Base-by-base conservation (phyloP, 2,329 filamentous ascomycete species). In the Arachnopeziza araneosa region DNA sequence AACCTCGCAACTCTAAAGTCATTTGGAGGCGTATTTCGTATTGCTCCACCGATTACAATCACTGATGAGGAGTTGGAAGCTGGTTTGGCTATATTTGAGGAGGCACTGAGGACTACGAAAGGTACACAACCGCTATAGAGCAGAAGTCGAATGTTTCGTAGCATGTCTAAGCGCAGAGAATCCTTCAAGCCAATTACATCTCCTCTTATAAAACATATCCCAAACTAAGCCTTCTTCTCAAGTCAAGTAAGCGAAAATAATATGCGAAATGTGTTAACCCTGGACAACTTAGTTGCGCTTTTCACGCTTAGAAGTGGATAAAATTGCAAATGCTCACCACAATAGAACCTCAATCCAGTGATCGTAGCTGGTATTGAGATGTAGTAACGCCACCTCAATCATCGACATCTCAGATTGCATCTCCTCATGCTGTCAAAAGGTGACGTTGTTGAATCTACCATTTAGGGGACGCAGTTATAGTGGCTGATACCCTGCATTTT, bases 1-100 rank as follows among this genome's bases (percentile, higher is more conserved):
- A 85, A 86, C 67, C 61, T 87, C 30, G 78, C 79, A 23, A 83
- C 76, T 51, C 77, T 81, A 66, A 77, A 77, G 7, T 79, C 77
- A 53, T 83, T 85, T 68, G 78, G 80, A 0, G 84, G 83, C 3
- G 78, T 81, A 0, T 84, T 87, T 61, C 73, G 84, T 12, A 79
- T 87, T 55, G 83, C 83, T 5, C 84, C 83, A 24, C 83, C 84
- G 0, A 81, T 87, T 50, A 85, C 81, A 0, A 79, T 86, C 9
- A 78, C 78, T 0, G 75, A 75, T 26, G 74, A 78, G 53, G 75
- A 83, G 70, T 69, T 84, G 52, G 72, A 79, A 21, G 72, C 77
- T 49, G 84, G 83, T 0, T 66, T 88, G 60, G 65, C 60, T 1
- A 80, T 87, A 52, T 74, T 88, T 61, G 84, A 87, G 66, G 73